These are phyloP conservation scores for Naganishia sp. DNA, from an alignment of 1,284 basidiomycete species.

Conservation along the genomic window DNA sequence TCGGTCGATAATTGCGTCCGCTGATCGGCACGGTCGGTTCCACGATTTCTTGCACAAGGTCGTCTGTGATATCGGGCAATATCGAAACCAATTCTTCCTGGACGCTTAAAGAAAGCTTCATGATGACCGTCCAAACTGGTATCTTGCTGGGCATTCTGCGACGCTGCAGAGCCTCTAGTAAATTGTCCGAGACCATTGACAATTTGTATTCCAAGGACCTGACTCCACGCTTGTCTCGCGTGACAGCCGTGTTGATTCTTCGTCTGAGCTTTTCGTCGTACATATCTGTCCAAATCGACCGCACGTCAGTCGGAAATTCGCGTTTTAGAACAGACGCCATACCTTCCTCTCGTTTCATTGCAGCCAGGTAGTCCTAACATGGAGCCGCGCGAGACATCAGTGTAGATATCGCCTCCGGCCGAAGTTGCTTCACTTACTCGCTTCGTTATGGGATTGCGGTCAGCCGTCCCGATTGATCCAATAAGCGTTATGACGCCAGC, in stretches of 20 bases:
- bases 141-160: constrained; percentile 19
- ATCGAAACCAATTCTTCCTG: constrained; percentile 30
- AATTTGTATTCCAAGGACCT: constrained; percentile 31
- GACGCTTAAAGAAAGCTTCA: constrained; percentile 30
- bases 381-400: not conserved
- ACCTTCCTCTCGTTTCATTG: constrained; percentile 30
- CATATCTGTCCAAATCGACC: constrained; percentile 10
- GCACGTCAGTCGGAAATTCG: not conserved
- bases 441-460: constrained; percentile 27
- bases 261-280: constrained; percentile 26
- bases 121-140: constrained; percentile 27
- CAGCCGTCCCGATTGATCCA: constrained; percentile 31
- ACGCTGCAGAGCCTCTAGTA: constrained; percentile 1
- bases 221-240: constrained; percentile 31
- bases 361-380: constrained; percentile 17
- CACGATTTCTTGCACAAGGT: constrained; percentile 25
- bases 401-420: no score
- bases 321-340: not conserved
- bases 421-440: not conserved
- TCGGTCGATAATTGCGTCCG: constrained; percentile 18
- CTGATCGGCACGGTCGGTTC: constrained; percentile 10
- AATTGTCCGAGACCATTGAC: constrained; percentile 30
- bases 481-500: constrained; percentile 24
- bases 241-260: constrained; percentile 26
- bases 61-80: constrained; percentile 28